phyloP scores from a whole-genome alignment of 2,329 filamentous ascomycete genomes.

The Hypoxylon sp. region DNA sequence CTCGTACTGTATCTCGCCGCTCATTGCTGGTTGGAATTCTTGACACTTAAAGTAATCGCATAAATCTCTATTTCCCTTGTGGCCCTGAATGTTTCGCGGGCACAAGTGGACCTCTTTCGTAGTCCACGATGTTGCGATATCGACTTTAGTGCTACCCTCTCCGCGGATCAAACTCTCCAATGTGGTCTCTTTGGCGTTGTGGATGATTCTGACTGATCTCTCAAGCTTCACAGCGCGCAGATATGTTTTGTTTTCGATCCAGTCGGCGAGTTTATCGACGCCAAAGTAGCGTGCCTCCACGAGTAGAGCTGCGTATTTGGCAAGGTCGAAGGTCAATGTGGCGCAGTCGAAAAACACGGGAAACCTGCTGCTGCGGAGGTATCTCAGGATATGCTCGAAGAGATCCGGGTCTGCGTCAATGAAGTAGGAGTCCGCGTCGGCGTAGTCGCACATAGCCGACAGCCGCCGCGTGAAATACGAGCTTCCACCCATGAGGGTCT shows the following conservation, averaged over 20 bases:
- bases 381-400: slow-evolving; percentile 54
- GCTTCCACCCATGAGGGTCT: slow-evolving; percentile 43
- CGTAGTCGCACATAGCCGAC: slow-evolving; percentile 43
- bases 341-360: slow-evolving; percentile 53
- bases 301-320: slow-evolving; percentile 51
- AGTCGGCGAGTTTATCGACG: slow-evolving; percentile 48
- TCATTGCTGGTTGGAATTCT: slow-evolving; percentile 7
- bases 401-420: slow-evolving; percentile 54
- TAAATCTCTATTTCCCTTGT: slow-evolving; percentile 37
- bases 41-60: too few species aligned
- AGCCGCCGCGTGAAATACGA: slow-evolving; percentile 45
- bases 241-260: slow-evolving; percentile 49
- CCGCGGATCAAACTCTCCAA: background rate
- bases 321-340: slow-evolving; percentile 51
- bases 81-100: slow-evolving; percentile 43
- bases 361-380: slow-evolving; percentile 50
- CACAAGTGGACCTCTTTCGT: slow-evolving; percentile 59
- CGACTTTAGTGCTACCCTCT: background rate
- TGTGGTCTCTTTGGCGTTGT: background rate
- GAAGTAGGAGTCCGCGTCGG: slow-evolving; percentile 52
- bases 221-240: slow-evolving; percentile 41
- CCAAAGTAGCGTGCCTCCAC: slow-evolving; percentile 53
- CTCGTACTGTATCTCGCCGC: slow-evolving; percentile 4
- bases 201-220: background rate
- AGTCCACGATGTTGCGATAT: slow-evolving; percentile 27